phyloP scores from a whole-genome alignment of 2,329 filamentous ascomycete genomes.

The Neofusicoccum laricinum region DNA sequence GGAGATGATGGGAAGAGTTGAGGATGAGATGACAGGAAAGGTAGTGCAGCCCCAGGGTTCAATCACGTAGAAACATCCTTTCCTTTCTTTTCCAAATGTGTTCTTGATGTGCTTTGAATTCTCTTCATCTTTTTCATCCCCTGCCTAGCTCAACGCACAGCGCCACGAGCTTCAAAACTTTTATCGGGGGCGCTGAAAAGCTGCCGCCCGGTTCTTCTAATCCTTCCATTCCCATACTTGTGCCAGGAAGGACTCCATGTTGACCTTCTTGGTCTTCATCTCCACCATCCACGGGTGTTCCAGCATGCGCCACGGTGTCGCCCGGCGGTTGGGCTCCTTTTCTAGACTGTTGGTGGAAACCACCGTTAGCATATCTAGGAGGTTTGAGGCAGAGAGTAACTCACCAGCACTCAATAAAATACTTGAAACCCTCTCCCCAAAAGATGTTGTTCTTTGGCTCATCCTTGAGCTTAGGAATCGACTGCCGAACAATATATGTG shows the following conservation, averaged over 20 bases:
- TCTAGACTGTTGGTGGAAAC: conserved; percentile 65
- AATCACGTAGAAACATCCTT: neutral
- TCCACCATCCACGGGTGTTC: conserved; percentile 99
- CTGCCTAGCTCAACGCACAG: conserved; percentile 10
- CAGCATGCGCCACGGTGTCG: conserved; percentile 96
- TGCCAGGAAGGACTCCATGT: conserved; percentile 90
- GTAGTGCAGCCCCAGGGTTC: neutral
- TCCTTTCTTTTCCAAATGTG: neutral
- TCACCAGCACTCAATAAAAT: conserved; percentile 99
- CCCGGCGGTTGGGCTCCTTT: conserved; percentile 82
- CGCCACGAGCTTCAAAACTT: conserved; percentile 1
- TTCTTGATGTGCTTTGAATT: neutral
- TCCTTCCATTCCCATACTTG: conserved; percentile 98
- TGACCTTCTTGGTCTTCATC: conserved; percentile 93
- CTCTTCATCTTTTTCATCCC: neutral
- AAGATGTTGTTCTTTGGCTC: conserved; percentile 84
- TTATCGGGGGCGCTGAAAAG: neutral
- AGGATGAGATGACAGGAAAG: neutral
- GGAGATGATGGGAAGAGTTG: too few relatives aligned
- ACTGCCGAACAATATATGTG: conserved; percentile 95
- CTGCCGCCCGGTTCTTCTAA: conserved; percentile 27
- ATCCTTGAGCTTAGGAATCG: conserved; percentile 92
- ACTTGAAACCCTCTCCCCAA: conserved; percentile 98
- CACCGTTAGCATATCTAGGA: neutral
- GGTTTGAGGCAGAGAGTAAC: conserved; percentile 38